These are phyloP conservation scores for Epichloe glyceriae DNA, from an alignment of 2,329 filamentous ascomycete genomes.

Conservation along the genomic window DNA sequence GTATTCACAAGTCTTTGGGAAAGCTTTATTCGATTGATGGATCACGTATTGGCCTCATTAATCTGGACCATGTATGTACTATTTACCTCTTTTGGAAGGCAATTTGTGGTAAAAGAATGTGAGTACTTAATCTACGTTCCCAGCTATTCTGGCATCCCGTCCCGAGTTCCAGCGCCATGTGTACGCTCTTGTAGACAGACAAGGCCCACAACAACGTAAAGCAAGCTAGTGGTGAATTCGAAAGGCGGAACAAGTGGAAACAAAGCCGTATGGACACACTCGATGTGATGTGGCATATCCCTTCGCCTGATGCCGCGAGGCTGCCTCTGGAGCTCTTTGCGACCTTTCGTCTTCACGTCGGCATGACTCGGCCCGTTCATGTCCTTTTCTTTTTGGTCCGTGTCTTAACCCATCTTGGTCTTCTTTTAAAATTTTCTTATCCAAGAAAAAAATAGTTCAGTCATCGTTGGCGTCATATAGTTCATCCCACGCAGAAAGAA, in stretches of 20 bases:
- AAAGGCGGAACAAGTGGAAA: not conserved
- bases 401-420: not conserved
- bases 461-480: not conserved
- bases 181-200: not conserved
- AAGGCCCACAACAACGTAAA: not conserved
- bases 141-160: too few relatives aligned
- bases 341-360: not conserved
- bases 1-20: too few relatives aligned
- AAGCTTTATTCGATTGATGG: too few relatives aligned
- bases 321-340: not conserved
- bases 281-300: not conserved
- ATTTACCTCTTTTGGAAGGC: too few relatives aligned
- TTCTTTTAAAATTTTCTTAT: not conserved
- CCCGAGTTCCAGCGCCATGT: too few relatives aligned
- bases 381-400: not conserved
- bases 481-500: not conserved
- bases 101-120: too few relatives aligned
- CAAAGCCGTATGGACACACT: not conserved
- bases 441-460: not conserved
- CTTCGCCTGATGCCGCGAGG: constrained; percentile 3
- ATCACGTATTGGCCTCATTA: too few relatives aligned
- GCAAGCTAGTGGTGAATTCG: not conserved
- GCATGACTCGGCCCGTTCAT: not conserved
- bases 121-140: too few relatives aligned
- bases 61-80: too few relatives aligned